Conservation (phyloP, 805 yeast genomes). For the Sugiyamaella lignohabitans region DNA sequence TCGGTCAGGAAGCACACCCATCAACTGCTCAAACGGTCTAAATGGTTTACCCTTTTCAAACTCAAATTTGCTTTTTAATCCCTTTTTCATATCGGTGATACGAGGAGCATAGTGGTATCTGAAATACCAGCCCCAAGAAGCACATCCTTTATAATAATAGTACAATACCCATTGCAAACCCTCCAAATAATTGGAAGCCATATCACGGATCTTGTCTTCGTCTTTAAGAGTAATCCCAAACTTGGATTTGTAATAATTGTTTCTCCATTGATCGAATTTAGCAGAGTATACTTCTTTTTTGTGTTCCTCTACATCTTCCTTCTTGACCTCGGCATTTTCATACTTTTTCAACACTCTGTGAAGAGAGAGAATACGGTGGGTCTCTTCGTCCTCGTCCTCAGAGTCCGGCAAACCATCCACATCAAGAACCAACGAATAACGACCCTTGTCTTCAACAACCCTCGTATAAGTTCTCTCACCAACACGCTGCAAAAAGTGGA, state of each 20-base stretch:
- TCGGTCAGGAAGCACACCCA: slow-evolving; percentile 96
- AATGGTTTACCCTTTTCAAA: slow-evolving; percentile 76
- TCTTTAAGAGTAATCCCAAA: slow-evolving; percentile 54
- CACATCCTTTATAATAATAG: slow-evolving; percentile 84
- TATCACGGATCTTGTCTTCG: slow-evolving; percentile 49
- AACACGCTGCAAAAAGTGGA: slow-evolving; percentile 22
- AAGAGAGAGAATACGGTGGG: slow-evolving; percentile 55
- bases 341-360: slow-evolving; percentile 40
- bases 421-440: slow-evolving; percentile 28
- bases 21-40: slow-evolving; percentile 88
- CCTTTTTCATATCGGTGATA: slow-evolving; percentile 76
- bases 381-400: slow-evolving; percentile 54
- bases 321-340: slow-evolving; percentile 27
- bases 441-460: slow-evolving; percentile 14
- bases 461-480: slow-evolving; percentile 26
- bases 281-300: slow-evolving; percentile 61
- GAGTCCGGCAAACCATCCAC: slow-evolving; percentile 67
- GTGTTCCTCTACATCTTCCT: slow-evolving; percentile 28
- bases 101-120: slow-evolving; percentile 90
- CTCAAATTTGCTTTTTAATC: slow-evolving; percentile 55
- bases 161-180: slow-evolving; percentile 96
- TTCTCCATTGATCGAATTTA: slow-evolving; percentile 78
- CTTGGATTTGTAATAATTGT: slow-evolving; percentile 76
- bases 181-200: slow-evolving; percentile 78
- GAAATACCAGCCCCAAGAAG: slow-evolving; percentile 95